Evolutionary conservation across 2,329 filamentous ascomycete genomes (phyloP), one percentile per base, ranked within the genome.

Genomic region (Fusarium sp.): DNA sequence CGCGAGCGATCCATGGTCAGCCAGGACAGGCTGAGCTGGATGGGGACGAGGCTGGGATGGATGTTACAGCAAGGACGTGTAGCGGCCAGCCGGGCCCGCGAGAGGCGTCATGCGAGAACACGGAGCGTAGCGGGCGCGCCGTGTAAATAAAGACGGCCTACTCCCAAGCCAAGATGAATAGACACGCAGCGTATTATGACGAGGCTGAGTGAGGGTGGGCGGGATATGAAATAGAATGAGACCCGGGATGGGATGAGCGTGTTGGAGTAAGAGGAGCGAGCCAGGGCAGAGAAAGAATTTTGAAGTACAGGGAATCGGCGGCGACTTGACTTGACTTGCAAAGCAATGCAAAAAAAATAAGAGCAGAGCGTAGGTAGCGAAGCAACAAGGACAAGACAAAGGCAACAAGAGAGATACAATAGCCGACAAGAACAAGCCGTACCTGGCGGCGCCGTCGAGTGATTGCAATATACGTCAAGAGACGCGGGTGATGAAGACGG

Each of bases 1-100:
- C 82, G 82, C 79, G 80, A 78, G 79, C 82, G 82, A 72, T 83
- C 82, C 82, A 83, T 83, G 76, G 77, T 78, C 76, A 76, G 78
- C 77, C 78, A 76, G 70, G 70, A 74, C 67, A 68, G 73, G 72
- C 77, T 69, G 54, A 31, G 72, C 77, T 69, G 54, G 52, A 34
- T 52, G 57, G 35, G 58, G 72, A 57, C 72, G 76, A 75, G 69
- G 76, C 69, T 76, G 75, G 70, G 76, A 78, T 74, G 73, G 76
- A 78, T 74, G 73, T 78, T 77, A 77, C 77, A 78, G 72, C 70
- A 75, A 69, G 60, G 71, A 79, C 73, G 76, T 75, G 77, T 75
- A 77, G 76, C 69, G 73, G 77, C 77, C 77, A 79, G 79, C 79
- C 74, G 71, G 76, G 71, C 67, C 72, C 66, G 73, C 76, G 64